These are phyloP conservation scores for Schizonepeta tenuifolia DNA, from an alignment of 257 asterid genomes.

Conservation along the genomic window DNA sequence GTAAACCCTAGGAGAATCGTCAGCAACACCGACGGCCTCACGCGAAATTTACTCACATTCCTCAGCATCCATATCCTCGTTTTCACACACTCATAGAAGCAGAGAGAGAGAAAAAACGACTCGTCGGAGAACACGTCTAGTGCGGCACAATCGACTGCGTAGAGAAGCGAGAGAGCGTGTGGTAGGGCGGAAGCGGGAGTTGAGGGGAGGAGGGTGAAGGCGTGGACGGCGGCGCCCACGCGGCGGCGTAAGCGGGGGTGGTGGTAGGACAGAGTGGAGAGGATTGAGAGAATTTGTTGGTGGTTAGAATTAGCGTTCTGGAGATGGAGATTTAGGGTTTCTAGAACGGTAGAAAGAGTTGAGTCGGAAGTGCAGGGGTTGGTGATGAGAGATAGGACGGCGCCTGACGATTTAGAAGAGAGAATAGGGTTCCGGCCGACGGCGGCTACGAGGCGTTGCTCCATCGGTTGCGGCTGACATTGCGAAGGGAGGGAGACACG, in stretches of 20 bases:
- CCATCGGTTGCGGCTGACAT: constrained; percentile 43
- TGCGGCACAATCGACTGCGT: constrained; percentile 31
- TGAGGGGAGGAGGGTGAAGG: constrained; percentile 50
- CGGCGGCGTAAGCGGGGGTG: constrained; percentile 50
- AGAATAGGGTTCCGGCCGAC: constrained; percentile 18
- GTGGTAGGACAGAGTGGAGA: constrained; percentile 48
- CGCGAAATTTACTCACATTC: constrained; percentile 54
- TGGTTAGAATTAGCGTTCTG: constrained; percentile 42
- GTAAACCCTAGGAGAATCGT: constrained; percentile 76
- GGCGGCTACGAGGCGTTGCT: constrained; percentile 47
- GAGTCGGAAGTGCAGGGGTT: constrained; percentile 63
- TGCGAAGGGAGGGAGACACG: background rate
- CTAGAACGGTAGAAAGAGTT: constrained; percentile 50
- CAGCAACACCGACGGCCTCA: constrained; percentile 73
- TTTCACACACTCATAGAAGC: constrained; percentile 52
- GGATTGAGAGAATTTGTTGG: constrained; percentile 53
- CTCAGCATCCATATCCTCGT: constrained; percentile 64
- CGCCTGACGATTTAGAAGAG: constrained; percentile 30
- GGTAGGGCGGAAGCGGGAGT: constrained; percentile 45
- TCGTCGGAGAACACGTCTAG: constrained; percentile 46
- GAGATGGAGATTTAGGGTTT: constrained; percentile 50
- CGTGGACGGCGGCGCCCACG: constrained; percentile 41
- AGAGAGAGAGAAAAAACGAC: constrained; percentile 63
- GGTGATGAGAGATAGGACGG: constrained; percentile 60
- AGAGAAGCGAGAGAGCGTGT: constrained; percentile 59